Evolutionary conservation across 192 early-diverging fungal species (phyloP), one percentile per base, ranked within the genome.

Genomic region (Polychytrium aggregatum): DNA sequence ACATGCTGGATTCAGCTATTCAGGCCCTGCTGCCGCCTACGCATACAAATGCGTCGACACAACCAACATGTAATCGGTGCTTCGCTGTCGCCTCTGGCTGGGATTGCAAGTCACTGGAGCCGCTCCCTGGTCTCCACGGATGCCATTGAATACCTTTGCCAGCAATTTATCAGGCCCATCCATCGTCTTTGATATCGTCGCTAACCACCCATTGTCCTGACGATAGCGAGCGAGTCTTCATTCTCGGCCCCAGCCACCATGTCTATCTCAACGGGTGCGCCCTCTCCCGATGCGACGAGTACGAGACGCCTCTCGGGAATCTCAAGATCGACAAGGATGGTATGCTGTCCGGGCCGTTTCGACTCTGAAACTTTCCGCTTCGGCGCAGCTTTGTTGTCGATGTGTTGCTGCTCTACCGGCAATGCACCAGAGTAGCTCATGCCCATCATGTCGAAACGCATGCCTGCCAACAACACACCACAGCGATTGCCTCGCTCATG

Each of bases 211-310:
- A 27, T 30, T 14, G 8, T 34, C 17, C 40, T 14, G 27, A 34
- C 18, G 27, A 14, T 41, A 62, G 54, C 31, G 63, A 84, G 52
- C 82, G 87, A 5, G 82, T 98, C 6, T 94, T 96, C 60, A 69
- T 98, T 4, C 74, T 95, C 3, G 94, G 92, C 6, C 95, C 95
- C 0, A 91, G 88, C 1, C 95, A 98, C 65, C 87, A 95, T 47
- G 67, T 79, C 33, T 88, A 88, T 38, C 53, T 98, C 26, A 56
- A 78, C 34, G 73, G 74, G 7, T 94, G 91, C 46, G 90, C 87
- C 1, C 50, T 98, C 22, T 79, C 88, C 1, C 45, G 51, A 37
- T 90, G 83, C 49, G 53, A 47, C 25, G 61, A 70, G 37, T 92
- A 90, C 62, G 82, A 71, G 46, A 96, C 92, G 25, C 95, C 92